Evolutionary conservation across 345 rosid species (phyloP), one percentile per base, ranked within the genome.

Genomic region (Atalantia buxifolia): DNA sequence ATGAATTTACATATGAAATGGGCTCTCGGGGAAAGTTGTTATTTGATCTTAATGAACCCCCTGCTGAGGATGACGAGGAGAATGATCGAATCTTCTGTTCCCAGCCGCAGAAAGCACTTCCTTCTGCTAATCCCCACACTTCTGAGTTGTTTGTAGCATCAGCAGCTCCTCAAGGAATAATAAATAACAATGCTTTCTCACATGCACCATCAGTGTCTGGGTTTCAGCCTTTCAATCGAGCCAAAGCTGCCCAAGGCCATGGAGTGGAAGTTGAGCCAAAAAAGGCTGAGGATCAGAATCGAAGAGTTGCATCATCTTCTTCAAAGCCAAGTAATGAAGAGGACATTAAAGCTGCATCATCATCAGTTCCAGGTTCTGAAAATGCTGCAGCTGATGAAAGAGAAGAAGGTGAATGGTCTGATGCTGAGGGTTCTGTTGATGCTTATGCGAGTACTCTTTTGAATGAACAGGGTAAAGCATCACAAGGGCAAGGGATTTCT

Each of bases 41-140:
- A 79, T 94, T 97, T 92, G 99, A 97, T 90, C 98, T 97, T 90
- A 97, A 97, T 86, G 99, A 97, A 85, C 94, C 91, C 79, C 98
- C 99, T 25, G 82, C 87, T 25, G 95, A 90, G 72, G 95, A 91
- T 75, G 92, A 86, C 21, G 97, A 85, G 83, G 92, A 85, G 77
- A 83, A 66, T 80, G 92, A 90, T 71, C 61, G 55, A 79, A 79
- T 80, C 38, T 53, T 81, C 82, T 79, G 86, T 83, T 82, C 74
- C 76, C 92, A 79, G 83, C 93, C 97, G 9, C 93, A 92, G 45
- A 87, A 81, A 83, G 82, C 89, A 74, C 85, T 80, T 69, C 92
- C 93, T 45, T 81, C 89, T 64, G 36, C 83, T 76, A 88, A 84
- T 62, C 75, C 83, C 50, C 85, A 79, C 31, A 13, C 83, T 31